Conservation (phyloP, 1,284 basidiomycete genomes). For the Irpex lacteus region DNA sequence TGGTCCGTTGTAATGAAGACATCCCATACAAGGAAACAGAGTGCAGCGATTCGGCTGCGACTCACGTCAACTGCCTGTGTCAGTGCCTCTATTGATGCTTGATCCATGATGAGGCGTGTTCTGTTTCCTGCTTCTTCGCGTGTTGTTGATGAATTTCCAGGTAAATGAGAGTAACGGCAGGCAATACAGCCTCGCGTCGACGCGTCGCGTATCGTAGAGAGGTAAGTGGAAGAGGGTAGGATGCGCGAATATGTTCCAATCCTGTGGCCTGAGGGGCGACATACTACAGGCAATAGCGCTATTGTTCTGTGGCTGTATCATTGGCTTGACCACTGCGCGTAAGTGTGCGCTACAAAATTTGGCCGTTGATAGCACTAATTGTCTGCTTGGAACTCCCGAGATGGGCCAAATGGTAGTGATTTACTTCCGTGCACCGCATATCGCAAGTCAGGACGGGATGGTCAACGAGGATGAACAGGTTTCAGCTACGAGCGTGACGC, state of each 20-base stretch:
- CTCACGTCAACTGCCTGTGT: constrained; percentile 15
- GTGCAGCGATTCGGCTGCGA: constrained; percentile 15
- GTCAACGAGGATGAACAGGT: background rate
- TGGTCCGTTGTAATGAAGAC: constrained; percentile 36
- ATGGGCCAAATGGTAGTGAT: background rate
- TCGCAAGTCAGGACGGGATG: no score
- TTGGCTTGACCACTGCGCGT: background rate
- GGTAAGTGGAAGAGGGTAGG: no score
- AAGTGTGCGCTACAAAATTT: background rate
- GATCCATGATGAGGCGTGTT: constrained; percentile 4
- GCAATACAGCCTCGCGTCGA: no score
- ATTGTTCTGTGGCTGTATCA: background rate
- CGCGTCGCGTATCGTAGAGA: no score
- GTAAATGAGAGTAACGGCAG: no score
- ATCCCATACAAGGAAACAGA: constrained; percentile 35
- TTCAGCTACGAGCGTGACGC: background rate
- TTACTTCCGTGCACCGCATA: no score
- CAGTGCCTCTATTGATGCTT: constrained; percentile 6
- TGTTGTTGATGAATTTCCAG: no score
- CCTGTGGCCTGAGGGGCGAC: background rate
- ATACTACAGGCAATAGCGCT: background rate
- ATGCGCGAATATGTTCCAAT: no score
- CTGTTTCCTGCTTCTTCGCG: no score
- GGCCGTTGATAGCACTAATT: background rate
- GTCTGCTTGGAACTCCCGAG: background rate